Percentiles rank a stretch among this genome's conserved stretches.
Evolutionary conservation across 2,329 filamentous ascomycete species (phyloP).

Genomic region (Annulohypoxylon truncatum): DNA sequence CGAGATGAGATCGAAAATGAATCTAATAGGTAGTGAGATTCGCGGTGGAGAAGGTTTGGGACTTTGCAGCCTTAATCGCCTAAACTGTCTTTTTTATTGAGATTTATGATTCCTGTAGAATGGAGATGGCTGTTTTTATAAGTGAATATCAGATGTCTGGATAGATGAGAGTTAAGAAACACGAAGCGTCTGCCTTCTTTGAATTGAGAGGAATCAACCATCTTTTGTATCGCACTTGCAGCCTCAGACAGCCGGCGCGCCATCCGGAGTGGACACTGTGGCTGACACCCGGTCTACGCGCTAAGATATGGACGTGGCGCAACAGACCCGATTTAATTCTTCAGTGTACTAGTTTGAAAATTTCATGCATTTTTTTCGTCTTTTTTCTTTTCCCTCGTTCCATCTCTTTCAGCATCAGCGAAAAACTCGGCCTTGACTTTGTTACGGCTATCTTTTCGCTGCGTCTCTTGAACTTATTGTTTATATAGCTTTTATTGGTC

Average conservation of each 20-base stretch:
- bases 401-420: neutral
- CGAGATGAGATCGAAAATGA: conserved; percentile 10
- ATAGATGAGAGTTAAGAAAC: conserved; percentile 6
- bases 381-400: neutral
- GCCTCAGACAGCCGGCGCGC: conserved; percentile 13
- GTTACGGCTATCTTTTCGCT: too few relatives aligned
- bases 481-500: neutral
- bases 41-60: neutral
- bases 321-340: conserved; percentile 7
- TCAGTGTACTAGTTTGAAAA: neutral
- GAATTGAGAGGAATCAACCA: conserved; percentile 19
- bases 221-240: conserved; percentile 33
- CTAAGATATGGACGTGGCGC: conserved; percentile 14
- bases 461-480: too few relatives aligned
- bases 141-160: neutral
- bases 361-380: conserved; percentile 10
- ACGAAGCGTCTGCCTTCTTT: conserved; percentile 14
- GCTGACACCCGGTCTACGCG: conserved; percentile 4
- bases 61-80: neutral
- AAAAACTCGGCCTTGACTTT: neutral
- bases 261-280: conserved; percentile 19
- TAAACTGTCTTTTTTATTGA: neutral
- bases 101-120: neutral
- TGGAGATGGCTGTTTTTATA: neutral
- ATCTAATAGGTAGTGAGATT: neutral